Conservation (phyloP, 805 yeast species). For the Pichia californica region DNA sequence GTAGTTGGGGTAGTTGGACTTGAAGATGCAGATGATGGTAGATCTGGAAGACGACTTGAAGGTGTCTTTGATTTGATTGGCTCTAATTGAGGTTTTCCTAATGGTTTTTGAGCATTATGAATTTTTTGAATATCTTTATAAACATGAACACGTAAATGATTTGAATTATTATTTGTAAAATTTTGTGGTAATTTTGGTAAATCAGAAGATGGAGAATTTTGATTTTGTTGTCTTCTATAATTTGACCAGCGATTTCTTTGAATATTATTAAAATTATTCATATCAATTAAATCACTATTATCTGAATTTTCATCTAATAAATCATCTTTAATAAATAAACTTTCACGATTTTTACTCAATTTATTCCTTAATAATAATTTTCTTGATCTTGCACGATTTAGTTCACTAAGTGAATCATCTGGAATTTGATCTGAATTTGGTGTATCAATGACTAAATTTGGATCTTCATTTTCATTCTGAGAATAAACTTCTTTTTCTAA, state of each 20-base stretch:
- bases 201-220: not conserved
- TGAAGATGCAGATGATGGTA: conserved; percentile 15
- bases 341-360: conserved; percentile 9
- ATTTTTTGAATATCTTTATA: conserved; percentile 14
- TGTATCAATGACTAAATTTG: no score
- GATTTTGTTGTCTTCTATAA: conserved; percentile 28
- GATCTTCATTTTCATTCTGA: conserved; percentile 14
- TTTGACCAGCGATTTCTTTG: conserved; percentile 47
- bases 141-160: conserved; percentile 9
- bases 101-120: conserved; percentile 10
- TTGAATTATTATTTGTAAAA: not conserved
- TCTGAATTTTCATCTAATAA: conserved; percentile 5
- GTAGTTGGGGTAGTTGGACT: conserved; percentile 1
- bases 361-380: conserved; percentile 5
- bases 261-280: conserved; percentile 8
- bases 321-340: conserved; percentile 13
- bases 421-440: not conserved
- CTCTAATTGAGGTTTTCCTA: conserved; percentile 8
- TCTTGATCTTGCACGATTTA: conserved; percentile 2
- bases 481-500: conserved; percentile 38
- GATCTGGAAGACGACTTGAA: conserved; percentile 10
- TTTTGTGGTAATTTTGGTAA: not conserved
- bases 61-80: conserved; percentile 10
- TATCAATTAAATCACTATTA: conserved; percentile 2
- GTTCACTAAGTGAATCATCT: not conserved